These are phyloP conservation scores for bread wheat (Triticum aestivum) DNA, from an alignment of 176 grass and related monocot genomes.

Conservation along the genomic window IWGSC_CS_RefSeq_v2.1 NC_057807.1:76476468-76476967, in stretches of 20 bases:
- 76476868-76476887: slow-evolving; percentile 21
- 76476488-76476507: no score
- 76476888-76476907: slow-evolving; percentile 10
- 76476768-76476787: slow-evolving; percentile 65
- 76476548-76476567: no score
- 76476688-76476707: slow-evolving; percentile 62
- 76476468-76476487: no score
- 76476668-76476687: slow-evolving; percentile 49
- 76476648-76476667: neutral
- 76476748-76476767: slow-evolving; percentile 76
- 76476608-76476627: no score
- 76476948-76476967: slow-evolving; percentile 88
- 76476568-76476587: no score
- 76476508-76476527: no score
- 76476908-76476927: slow-evolving; percentile 65
- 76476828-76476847: slow-evolving; percentile 72
- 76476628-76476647: no score
- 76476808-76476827: slow-evolving; percentile 77
- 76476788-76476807: slow-evolving; percentile 83
- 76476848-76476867: slow-evolving; percentile 10
- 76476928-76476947: slow-evolving; percentile 79
- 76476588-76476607: no score
- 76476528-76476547: no score
- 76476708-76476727: slow-evolving; percentile 87
- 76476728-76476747: slow-evolving; percentile 74